phyloP scores from a whole-genome alignment of 208 protist genomes.

The Leishmania amazonensis region DNA sequence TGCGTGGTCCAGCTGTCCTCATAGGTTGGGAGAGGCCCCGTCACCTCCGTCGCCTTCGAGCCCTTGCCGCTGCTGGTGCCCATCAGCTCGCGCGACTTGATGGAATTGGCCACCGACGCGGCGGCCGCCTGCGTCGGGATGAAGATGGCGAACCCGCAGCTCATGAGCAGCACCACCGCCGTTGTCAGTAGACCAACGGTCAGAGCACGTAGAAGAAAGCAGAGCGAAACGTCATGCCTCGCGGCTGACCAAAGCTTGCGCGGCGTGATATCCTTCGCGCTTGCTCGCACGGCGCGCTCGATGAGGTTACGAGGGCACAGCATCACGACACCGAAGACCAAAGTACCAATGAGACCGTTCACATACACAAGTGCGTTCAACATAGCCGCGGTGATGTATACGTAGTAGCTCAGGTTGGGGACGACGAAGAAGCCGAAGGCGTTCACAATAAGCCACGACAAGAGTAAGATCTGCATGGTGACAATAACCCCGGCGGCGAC shows the following conservation, averaged over 20 bases:
- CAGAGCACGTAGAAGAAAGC: conserved; percentile 31
- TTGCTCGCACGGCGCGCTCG: conserved; percentile 24
- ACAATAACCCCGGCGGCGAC: conserved; percentile 33
- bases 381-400: conserved; percentile 27
- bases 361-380: conserved; percentile 18
- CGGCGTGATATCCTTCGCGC: conserved; percentile 18
- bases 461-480: conserved; percentile 25
- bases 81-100: conserved; percentile 21
- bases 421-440: conserved; percentile 23
- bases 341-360: conserved; percentile 11
- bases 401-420: conserved; percentile 31
- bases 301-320: conserved; percentile 34
- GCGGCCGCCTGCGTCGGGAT: conserved; percentile 26
- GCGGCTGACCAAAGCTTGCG: conserved; percentile 24
- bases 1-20: conserved; percentile 24
- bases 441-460: conserved; percentile 35
- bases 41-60: conserved; percentile 4
- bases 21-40: neutral
- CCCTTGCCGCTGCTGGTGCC: conserved; percentile 9
- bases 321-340: conserved; percentile 33
- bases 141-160: conserved; percentile 26
- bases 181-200: conserved; percentile 34
- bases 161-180: conserved; percentile 23
- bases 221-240: conserved; percentile 29
- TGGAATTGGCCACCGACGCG: conserved; percentile 10